Conservation (phyloP, 805 yeast species). For the Komagataella ulmi region DNA sequence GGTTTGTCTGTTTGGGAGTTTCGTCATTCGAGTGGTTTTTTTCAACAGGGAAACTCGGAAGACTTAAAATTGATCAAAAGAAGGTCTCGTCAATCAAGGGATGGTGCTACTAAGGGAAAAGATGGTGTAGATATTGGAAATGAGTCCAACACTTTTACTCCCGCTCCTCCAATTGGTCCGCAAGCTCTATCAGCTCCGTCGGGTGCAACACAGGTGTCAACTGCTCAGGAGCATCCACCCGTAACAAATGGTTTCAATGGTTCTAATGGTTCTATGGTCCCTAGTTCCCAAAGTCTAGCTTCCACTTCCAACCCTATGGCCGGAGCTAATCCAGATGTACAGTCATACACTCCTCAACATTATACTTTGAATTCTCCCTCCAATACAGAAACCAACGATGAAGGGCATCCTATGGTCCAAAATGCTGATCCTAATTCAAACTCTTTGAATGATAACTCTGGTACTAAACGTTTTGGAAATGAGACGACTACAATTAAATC, state of each 20-base stretch:
- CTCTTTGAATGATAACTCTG: neutral
- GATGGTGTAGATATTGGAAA: neutral
- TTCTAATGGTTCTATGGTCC: neutral
- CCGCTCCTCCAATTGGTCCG: neutral
- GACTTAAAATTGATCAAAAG: slow-evolving; percentile 67
- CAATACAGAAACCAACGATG: neutral
- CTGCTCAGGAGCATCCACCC: neutral
- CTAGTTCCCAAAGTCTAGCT: neutral
- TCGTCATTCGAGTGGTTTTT: slow-evolving; percentile 66
- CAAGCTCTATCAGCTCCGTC: neutral
- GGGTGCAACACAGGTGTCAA: neutral
- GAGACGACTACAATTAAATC: neutral
- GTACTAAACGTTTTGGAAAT: neutral
- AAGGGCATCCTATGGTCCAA: neutral
- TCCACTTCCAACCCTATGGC: neutral
- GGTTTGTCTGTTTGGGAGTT: slow-evolving; percentile 59
- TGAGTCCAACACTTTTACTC: neutral
- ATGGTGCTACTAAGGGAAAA: neutral
- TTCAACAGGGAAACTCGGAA: slow-evolving; percentile 71
- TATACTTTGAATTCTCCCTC: neutral
- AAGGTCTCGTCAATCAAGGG: slow-evolving; percentile 28
- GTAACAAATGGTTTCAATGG: neutral
- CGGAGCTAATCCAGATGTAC: neutral
- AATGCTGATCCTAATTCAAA: neutral
- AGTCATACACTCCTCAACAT: neutral